Conservation (phyloP, 2,329 filamentous ascomycete species). For the Aspergillus sp. region DNA sequence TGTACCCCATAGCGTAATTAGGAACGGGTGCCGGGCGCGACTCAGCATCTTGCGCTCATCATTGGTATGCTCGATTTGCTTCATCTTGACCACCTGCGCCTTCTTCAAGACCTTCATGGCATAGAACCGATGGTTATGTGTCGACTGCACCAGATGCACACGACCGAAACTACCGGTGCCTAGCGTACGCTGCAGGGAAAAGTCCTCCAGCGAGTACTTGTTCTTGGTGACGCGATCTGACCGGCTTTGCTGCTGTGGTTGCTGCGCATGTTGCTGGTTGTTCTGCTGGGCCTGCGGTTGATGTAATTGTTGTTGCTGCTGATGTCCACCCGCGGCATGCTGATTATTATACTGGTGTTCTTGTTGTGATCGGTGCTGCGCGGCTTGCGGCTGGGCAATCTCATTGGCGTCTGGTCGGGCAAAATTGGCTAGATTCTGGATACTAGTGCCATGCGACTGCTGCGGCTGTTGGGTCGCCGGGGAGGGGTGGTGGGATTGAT, state of each 20-base stretch:
- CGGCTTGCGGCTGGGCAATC: too few species aligned
- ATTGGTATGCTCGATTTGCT: constrained; percentile 99
- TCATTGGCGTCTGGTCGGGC: constrained; percentile 38
- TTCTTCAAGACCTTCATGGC: constrained; percentile 98
- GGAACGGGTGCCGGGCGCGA: constrained; percentile 94
- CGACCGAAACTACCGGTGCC: constrained; percentile 95
- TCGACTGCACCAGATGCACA: constrained; percentile 93
- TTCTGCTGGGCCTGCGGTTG: constrained; percentile 1
- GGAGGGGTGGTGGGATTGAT: constrained; percentile 26
- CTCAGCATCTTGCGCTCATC: constrained; percentile 94
- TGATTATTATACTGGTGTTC: constrained; percentile 9
- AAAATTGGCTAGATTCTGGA: constrained; percentile 74
- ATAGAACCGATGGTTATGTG: constrained; percentile 97
- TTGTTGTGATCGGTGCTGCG: too few species aligned
- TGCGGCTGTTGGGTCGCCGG: constrained; percentile 34
- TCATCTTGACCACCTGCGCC: constrained; percentile 98
- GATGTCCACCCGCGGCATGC: constrained; percentile 21
- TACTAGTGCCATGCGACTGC: constrained; percentile 65
- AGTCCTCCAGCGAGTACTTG: constrained; percentile 91
- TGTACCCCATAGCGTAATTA: constrained; percentile 96
- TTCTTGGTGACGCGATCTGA: constrained; percentile 72
- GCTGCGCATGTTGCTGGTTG: background rate
- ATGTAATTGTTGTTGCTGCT: background rate
- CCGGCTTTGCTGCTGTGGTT: constrained; percentile 20
- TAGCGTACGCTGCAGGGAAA: constrained; percentile 80